These are phyloP conservation scores for Triglochin maritima DNA, from an alignment of 106 monocot genomes.

Conservation along the genomic window DNA sequence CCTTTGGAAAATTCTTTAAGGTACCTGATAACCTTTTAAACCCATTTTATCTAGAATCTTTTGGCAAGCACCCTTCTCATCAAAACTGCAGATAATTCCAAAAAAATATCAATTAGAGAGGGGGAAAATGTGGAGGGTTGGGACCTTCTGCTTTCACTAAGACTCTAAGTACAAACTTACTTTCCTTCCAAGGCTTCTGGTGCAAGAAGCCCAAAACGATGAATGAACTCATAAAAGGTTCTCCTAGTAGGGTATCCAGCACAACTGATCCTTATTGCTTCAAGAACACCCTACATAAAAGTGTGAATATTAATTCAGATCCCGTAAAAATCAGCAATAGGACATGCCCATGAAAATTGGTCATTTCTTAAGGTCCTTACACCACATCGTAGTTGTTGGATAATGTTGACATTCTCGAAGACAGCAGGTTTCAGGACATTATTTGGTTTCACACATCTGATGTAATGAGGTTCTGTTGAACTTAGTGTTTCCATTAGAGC, in stretches of 20 bases:
- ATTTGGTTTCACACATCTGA: conserved; percentile 92
- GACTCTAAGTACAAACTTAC: conserved; percentile 26
- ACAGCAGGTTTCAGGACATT: conserved; percentile 85
- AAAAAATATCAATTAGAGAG: conserved; percentile 7
- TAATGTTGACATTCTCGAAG: conserved; percentile 75
- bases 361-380: conserved; percentile 34
- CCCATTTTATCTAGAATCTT: conserved; percentile 68
- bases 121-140: not conserved
- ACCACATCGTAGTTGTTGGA: conserved; percentile 84
- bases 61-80: conserved; percentile 68
- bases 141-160: not conserved
- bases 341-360: no score
- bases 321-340: no score
- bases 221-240: conserved; percentile 85
- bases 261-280: conserved; percentile 92
- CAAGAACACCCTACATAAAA: conserved; percentile 70
- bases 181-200: conserved; percentile 77
- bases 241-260: conserved; percentile 86
- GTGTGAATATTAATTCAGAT: no score
- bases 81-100: conserved; percentile 29
- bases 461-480: conserved; percentile 80
- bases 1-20: not conserved
- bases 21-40: conserved; percentile 77
- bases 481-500: conserved; percentile 74
- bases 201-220: conserved; percentile 80